Evolutionary conservation across 495 filamentous ascomycete species (phyloP).

Genomic region (Penicillium diatomitis): DNA sequence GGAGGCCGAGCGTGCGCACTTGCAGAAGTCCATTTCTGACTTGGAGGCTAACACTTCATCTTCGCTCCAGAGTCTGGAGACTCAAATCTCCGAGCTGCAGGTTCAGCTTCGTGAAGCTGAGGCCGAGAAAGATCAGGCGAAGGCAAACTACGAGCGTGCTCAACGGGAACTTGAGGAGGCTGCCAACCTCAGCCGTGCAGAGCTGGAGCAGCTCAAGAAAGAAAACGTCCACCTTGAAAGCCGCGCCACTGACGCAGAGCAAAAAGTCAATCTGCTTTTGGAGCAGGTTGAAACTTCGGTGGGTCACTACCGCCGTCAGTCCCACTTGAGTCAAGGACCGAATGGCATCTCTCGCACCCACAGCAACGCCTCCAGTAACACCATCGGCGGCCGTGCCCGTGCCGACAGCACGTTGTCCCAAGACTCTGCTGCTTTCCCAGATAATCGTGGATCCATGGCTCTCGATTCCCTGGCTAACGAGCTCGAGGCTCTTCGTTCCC

Average conservation of each 20-base stretch:
- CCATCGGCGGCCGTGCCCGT: slow-evolving; percentile 26
- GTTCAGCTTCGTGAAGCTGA: slow-evolving; percentile 54
- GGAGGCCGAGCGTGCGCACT: slow-evolving; percentile 63
- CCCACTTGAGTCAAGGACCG: slow-evolving; percentile 38
- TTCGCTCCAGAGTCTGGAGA: slow-evolving; percentile 59
- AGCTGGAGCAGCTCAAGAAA: slow-evolving; percentile 71
- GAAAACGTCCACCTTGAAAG: slow-evolving; percentile 73
- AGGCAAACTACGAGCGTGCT: slow-evolving; percentile 45
- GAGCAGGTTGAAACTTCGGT: slow-evolving; percentile 92
- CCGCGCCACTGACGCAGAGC: slow-evolving; percentile 81
- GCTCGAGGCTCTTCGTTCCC: slow-evolving; percentile 75
- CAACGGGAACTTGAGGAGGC: slow-evolving; percentile 48
- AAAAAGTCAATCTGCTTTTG: slow-evolving; percentile 82
- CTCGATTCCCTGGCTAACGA: slow-evolving; percentile 87
- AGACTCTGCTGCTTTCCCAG: slow-evolving; percentile 53
- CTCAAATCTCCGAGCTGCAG: slow-evolving; percentile 57
- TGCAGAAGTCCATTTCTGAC: slow-evolving; percentile 56
- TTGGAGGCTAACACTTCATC: slow-evolving; percentile 58
- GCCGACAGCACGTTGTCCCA: slow-evolving; percentile 41
- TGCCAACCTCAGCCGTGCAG: slow-evolving; percentile 48
- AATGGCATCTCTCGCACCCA: slow-evolving; percentile 36
- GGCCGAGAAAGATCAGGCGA: slow-evolving; percentile 58
- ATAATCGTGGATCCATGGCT: slow-evolving; percentile 71
- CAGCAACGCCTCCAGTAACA: slow-evolving; percentile 38
- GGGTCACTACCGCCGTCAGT: slow-evolving; percentile 85